Percentiles rank a stretch among this genome's conserved stretches.
Conservation (phyloP, 192 early-diverging fungal genomes). For the Rhizophagus sp. region DNA sequence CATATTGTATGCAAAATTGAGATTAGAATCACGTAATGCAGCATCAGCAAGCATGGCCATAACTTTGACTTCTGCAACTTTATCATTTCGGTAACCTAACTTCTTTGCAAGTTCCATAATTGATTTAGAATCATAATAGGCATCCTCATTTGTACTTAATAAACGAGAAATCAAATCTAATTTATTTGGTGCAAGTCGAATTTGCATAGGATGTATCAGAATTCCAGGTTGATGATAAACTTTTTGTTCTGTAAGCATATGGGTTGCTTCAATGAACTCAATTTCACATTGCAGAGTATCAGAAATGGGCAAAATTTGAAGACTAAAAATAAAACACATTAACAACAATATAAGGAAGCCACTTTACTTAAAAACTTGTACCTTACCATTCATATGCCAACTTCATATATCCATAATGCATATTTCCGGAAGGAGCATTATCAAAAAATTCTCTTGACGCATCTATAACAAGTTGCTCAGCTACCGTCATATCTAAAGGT, state of each 20-base stretch:
- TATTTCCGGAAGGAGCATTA: conserved; percentile 69
- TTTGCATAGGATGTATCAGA: conserved; percentile 69
- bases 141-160: conserved; percentile 51
- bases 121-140: conserved; percentile 49
- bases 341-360: neutral
- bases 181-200: conserved; percentile 61
- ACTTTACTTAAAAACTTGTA: neutral
- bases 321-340: conserved; percentile 39
- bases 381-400: conserved; percentile 69
- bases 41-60: conserved; percentile 63
- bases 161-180: conserved; percentile 60
- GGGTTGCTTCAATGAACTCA: conserved; percentile 71
- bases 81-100: conserved; percentile 47
- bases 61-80: conserved; percentile 54
- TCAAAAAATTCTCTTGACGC: conserved; percentile 72
- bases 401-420: conserved; percentile 67
- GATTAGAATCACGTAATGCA: conserved; percentile 58
- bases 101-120: conserved; percentile 61
- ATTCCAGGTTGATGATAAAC: conserved; percentile 48
- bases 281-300: conserved; percentile 55
- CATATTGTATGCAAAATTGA: conserved; percentile 50
- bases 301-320: conserved; percentile 62
- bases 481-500: conserved; percentile 42
- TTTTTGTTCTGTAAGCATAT: conserved; percentile 58
- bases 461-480: conserved; percentile 67